Base-by-base conservation (phyloP, 2,329 filamentous ascomycete species). In the Nothophaeocryptopus gaeumannii region DNA sequence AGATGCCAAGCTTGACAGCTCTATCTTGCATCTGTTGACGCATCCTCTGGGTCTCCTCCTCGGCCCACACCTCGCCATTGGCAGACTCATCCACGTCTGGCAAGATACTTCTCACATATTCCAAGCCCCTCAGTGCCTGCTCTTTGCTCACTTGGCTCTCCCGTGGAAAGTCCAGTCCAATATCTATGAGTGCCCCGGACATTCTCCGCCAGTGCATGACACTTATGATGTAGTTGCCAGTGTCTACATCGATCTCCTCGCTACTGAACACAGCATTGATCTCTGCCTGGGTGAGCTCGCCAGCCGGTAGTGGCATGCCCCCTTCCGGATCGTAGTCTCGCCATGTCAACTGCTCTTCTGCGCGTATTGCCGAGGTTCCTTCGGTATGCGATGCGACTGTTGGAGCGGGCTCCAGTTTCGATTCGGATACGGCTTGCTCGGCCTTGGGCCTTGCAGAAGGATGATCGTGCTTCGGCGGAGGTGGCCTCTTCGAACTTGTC, bases 151-250 rank as follows among this genome's bases (percentile, higher is more conserved):
- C 59, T 3, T 54, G 54, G 14, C 54, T 61, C 12, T 54, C 45
- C 4, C 36, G 39, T 2, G 66, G 62, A 39, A 70, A 69, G 11
- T 61, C 56, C 29, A 69, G 16, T 8, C 67, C 66, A 8, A 59
- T 47, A 45, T 71, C 67, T 12, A 70, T 69, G 35, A 71, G 54
- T n/a, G 65, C 63, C 2, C 68, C 68, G 5, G 66, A 69, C 43
- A 64, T 50, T 30, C 68, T 58, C 32, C 68, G 58, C 59, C 66
- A 70, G 45, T 71, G 59, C 58, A 70, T 61, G 3, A 70, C 60
- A 12, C 58, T 62, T n/a, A 71, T 47, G 8, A 70, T 63, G 38
- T 68, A 67, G 40, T 69, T 70, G 36, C 66, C 68, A 2, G 53
- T 63, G 5, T 69, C 67, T 14, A 37, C 51, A 40, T 65, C 61